Evolutionary conservation across 2,329 filamentous ascomycete species (phyloP), one percentile per base, ranked within the genome.

Genomic region (Aspergillus arachidicola): DNA sequence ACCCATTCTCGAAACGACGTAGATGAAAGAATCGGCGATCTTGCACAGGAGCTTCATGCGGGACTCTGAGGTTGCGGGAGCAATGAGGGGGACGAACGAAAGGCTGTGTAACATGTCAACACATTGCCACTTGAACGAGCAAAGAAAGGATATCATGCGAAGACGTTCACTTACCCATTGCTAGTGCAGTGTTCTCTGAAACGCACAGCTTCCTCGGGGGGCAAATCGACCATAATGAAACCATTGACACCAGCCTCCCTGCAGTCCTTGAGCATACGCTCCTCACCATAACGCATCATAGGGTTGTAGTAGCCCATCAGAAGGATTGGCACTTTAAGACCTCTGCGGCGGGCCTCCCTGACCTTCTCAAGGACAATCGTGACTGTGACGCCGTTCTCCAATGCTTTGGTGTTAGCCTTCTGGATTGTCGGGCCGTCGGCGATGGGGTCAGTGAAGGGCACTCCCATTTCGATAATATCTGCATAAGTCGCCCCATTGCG

Each of bases 271-370:
- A 99, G 83, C 79, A 98, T 88, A 64, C 86, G 87, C 81, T 97
- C 93, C 81, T 99, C 95, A 59, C 95, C 95, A 76, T 98, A 99
- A 73, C 91, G 92, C 65, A 98, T 84, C 65, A 98, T 85, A 1
- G 95, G 95, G 83, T 99, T 99, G 82, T 97, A 99, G 86, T 99
- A 99, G 73, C 95, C 95, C 95, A 99, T 99, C 69, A 99, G 86
- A 75, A 99, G 82, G 48, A 99, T 87, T 0, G 95, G 95, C 0
- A 90, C 88, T 72, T 86, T 89, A 60, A 98, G 83, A 48, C 95
- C 95, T 66, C 85, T 86, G 70, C 86, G 85, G 72, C 95, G 86
- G 54, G 94, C 93, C 66, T 91, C 87, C 71, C 90, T 89, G 65
- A 97, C 90, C 85, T 97, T 94, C 73, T 91, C 85, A 46, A 99